Evolutionary conservation across 768 basidiomycete species (phyloP), one percentile per base, ranked within the genome.

Genomic region (Pulveroboletus frians): DNA sequence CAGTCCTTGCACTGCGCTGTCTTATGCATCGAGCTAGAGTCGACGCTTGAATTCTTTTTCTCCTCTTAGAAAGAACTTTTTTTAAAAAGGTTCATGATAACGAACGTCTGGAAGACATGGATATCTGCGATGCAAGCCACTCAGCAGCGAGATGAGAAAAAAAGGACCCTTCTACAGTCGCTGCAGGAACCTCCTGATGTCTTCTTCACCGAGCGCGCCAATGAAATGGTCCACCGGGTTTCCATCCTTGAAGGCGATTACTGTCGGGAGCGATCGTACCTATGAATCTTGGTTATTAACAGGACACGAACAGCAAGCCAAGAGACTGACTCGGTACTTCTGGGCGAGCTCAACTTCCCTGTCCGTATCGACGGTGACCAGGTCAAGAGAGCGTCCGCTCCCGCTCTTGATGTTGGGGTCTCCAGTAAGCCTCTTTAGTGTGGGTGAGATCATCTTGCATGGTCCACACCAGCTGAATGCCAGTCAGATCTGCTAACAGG

Each of bases 251-350:
- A 90, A 90, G 4, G 86, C 88, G 49, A 87, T 70, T 27, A 92
- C 86, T 0, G 88, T 91, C 3, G 88, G 88, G n/a, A 92, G 67
- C 14, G 85, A 76, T n/a, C 73, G 68, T 51, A 91, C 72, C 89
- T 92, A 54, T 13, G 20, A 50, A 11, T 26, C 26, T 29, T 23
- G n/a, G 21, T 47, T 10, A 14, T 37, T 13, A 18, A 26, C 39
- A 21, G 47, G 32, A 37, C 31, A 42, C 26, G 17, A 37, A 26
- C 29, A 3, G 11, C 11, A 30, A 32, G 23, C 32, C 9, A 13
- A 7, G 18, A 26, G 37, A 46, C 47, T 61, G 61, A 52, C 89
- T 55, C 76, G 63, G 62, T 76, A 81, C 53, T 76, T 57, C 43
- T 66, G 65, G 1, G 75, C 78, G n/a, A 90, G 69, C 11, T 67